Evolutionary conservation across 176 grass and related monocot genomes (phyloP).

Genomic region (Paspalum vaginatum): DNA sequence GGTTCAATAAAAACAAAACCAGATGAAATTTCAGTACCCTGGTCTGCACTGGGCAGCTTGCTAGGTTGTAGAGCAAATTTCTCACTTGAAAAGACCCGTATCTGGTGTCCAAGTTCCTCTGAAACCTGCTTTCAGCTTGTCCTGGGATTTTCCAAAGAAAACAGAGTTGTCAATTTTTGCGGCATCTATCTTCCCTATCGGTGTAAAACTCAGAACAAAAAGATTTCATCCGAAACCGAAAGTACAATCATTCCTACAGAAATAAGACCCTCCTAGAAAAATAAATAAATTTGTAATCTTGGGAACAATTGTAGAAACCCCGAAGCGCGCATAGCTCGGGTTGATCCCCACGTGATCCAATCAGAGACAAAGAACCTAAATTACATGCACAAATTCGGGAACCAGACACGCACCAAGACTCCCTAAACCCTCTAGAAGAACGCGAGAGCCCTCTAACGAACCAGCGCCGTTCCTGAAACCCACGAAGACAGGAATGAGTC

Average conservation of each 20-base stretch:
- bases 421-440: conserved; percentile 7
- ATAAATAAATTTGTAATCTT: background rate
- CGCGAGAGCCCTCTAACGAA: background rate
- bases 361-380: background rate
- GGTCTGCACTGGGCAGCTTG: conserved; percentile 55
- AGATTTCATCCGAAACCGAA: background rate
- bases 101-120: conserved; percentile 71
- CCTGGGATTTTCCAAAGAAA: conserved; percentile 57
- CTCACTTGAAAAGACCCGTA: conserved; percentile 74
- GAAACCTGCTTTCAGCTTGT: conserved; percentile 62
- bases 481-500: background rate
- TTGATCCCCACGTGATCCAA: background rate
- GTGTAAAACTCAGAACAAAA: background rate
- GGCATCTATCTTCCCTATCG: background rate
- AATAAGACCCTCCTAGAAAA: background rate
- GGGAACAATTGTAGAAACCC: background rate
- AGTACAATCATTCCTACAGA: background rate
- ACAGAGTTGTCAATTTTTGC: background rate
- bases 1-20: background rate
- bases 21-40: conserved; percentile 49
- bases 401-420: background rate
- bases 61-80: conserved; percentile 38
- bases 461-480: background rate
- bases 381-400: background rate
- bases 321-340: background rate